A percentile compares a stretch with the other conserved stretches of the same genome.
Conservation (phyloP, 2,329 filamentous ascomycete species). For the Cytospora mali region DNA sequence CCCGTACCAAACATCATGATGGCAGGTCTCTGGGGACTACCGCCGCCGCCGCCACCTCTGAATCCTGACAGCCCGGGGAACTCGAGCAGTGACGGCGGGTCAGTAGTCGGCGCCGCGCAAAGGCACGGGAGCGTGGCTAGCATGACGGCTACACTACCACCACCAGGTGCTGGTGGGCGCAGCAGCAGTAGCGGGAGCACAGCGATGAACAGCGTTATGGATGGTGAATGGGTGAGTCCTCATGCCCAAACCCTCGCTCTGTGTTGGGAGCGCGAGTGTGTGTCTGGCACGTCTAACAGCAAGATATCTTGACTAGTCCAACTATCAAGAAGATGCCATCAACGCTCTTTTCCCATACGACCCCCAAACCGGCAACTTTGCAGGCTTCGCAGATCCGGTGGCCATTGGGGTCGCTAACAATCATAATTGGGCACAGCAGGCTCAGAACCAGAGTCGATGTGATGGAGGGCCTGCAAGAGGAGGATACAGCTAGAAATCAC, state of each 20-base stretch:
- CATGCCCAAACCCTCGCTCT: not conserved
- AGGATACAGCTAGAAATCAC: not conserved
- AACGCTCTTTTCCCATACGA: conserved; percentile 33
- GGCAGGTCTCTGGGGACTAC: conserved; percentile 49
- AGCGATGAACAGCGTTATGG: not conserved
- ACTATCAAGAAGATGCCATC: conserved; percentile 30
- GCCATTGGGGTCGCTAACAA: not conserved
- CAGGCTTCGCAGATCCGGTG: conserved; percentile 24
- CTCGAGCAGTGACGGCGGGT: conserved; percentile 45
- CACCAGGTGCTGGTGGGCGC: not conserved
- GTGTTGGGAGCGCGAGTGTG: not conserved
- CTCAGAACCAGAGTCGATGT: conserved; percentile 9
- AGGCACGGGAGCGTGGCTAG: conserved; percentile 2
- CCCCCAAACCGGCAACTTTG: conserved; percentile 34
- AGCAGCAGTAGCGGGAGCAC: not conserved
- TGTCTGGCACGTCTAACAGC: not conserved
- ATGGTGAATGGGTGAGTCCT: conserved; percentile 23
- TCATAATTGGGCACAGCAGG: conserved; percentile 6
- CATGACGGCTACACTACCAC: conserved; percentile 6
- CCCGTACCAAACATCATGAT: conserved; percentile 42
- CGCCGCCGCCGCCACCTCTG: conserved; percentile 43
- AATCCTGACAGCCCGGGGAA: conserved; percentile 46
- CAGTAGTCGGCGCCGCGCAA: conserved; percentile 33
- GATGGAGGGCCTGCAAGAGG: conserved; percentile 13
- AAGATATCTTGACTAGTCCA: conserved; percentile 2